Evolutionary conservation across 345 rosid genomes (phyloP).

Genomic region (Kernera saxatilis): DNA sequence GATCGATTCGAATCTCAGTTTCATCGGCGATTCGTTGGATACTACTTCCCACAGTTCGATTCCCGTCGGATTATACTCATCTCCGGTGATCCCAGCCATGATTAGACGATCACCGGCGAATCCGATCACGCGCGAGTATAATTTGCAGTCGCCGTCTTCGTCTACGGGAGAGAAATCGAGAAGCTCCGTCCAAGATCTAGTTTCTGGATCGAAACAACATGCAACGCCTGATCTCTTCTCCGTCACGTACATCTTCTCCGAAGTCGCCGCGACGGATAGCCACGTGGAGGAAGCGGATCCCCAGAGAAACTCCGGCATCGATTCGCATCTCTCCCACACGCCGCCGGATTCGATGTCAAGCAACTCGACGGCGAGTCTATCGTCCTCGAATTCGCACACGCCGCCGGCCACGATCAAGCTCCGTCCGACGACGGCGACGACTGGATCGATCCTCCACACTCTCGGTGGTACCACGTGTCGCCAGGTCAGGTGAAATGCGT

Average conservation of each 20-base stretch:
- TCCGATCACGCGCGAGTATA: conserved; percentile 36
- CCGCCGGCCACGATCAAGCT: conserved; percentile 59
- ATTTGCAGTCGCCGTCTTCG: neutral
- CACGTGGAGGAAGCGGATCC: conserved; percentile 56
- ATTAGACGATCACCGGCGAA: conserved; percentile 35
- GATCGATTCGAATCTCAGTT: conserved; percentile 28
- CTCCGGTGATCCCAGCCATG: conserved; percentile 41
- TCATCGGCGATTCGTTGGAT: conserved; percentile 20
- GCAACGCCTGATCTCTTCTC: conserved; percentile 48
- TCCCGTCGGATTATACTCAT: conserved; percentile 26
- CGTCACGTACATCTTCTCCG: conserved; percentile 38
- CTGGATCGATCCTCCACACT: conserved; percentile 63
- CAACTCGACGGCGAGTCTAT: conserved; percentile 62
- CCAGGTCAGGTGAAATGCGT: conserved; percentile 66
- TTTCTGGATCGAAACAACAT: conserved; percentile 43
- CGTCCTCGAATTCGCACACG: conserved; percentile 58
- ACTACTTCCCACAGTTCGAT: conserved; percentile 48
- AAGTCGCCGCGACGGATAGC: conserved; percentile 48
- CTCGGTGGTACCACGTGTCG: conserved; percentile 48
- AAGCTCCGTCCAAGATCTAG: conserved; percentile 57
- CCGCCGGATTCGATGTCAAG: conserved; percentile 31
- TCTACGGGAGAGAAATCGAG: conserved; percentile 31
- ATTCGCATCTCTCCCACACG: conserved; percentile 47
- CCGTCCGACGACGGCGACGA: conserved; percentile 51
- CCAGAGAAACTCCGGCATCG: conserved; percentile 49